Evolutionary conservation across 805 yeast species (phyloP), one percentile per base, ranked within the genome.

Genomic region (Myxozyma sirexii): DNA sequence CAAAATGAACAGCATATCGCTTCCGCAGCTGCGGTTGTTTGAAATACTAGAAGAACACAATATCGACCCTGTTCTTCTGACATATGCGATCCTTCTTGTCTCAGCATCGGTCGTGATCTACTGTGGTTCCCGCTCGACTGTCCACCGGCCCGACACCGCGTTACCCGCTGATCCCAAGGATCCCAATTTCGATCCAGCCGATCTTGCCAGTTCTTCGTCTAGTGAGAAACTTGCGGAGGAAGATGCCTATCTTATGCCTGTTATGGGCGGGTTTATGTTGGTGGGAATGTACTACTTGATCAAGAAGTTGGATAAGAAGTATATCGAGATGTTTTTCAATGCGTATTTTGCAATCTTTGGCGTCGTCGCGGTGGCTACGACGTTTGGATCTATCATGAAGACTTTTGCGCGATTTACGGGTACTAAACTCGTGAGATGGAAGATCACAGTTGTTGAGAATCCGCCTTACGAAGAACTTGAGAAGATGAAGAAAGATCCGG

Each of bases 161-260:
- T 46, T 58, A 26, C 60, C 59, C 4, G 67, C 73, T 1, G 70
- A 70, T 57, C 56, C 62, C 26, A 46, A 47, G 3, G 65, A 66
- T 17, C 54, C 54, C 21, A 47, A 60, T 4, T 70, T 69, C 54
- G 69, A 70, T 48, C 65, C 71, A 4, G 47, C 57, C 10, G 73
- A 70, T 56, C 44, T 67, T 39, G 42, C 45, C 4, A 33, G 46
- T 15, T 54, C 41, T 47, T 41, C 50, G 29, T 42, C 38, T 56
- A 54, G 43, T 19, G 62, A 48, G 60, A 45, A 48, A 35, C 35
- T 70, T 6, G 62, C 57, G 19, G 73, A 68, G 21, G 70, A 66
- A 51, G 74, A 70, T 47, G 84, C 80, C 0, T 41, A 76, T 4
- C 17, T 71, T 2, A 66, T 82, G 68, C 87, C 87, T 0, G 56